Evolutionary conservation across 2,329 filamentous ascomycete species (phyloP), one percentile per base, ranked within the genome.

Genomic region (Reticulascus tulasneorum): DNA sequence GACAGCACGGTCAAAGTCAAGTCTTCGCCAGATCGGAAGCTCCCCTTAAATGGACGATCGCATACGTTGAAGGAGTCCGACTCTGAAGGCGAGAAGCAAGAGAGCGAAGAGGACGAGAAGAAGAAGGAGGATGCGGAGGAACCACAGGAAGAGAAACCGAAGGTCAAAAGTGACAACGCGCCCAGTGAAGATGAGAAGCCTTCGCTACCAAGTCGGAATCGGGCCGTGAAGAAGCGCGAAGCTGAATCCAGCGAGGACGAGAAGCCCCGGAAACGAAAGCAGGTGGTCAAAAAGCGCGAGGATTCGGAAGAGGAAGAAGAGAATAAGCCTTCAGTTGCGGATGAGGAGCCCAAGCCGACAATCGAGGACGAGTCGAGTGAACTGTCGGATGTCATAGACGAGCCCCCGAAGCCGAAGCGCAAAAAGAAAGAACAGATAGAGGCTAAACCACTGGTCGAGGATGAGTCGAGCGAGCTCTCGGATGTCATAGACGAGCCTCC

Each of bases 401-500:
- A 40, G 15, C 70, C 69, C 4, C 77, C 60, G 33, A 67, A 71
- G 18, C 75, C 78, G 9, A 77, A 79, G 32, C 71, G 71, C 19
- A 77, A 73, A 53, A 82, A 77, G 47, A 65, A 40, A 21, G 26
- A 29, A 37, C 12, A n/a, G n/a, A 12, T 4, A 13, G 25, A 33
- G n/a, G 35, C 23, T 9, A 17, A 35, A 3, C 12, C 19, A 16
- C 10, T 17, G 2, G 16, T 31, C 5, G 38, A 45, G 15, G 44
- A 46, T 21, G 40, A 29, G 12, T 38, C 37, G 4, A 49, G 47
- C 52, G 82, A 86, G 35, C 66, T 88, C 59, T 91, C 86, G 0
- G 73, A 77, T 5, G 71, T 95, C n/a, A 66, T 93, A 25, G 90
- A 95, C 53, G 86, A 91, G 45, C 70, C 69, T 4, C 77, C 60